Evolutionary conservation across 2,329 filamentous ascomycete genomes (phyloP), one percentile per base, ranked within the genome.

Genomic region (Apiospora rasikravindrae): DNA sequence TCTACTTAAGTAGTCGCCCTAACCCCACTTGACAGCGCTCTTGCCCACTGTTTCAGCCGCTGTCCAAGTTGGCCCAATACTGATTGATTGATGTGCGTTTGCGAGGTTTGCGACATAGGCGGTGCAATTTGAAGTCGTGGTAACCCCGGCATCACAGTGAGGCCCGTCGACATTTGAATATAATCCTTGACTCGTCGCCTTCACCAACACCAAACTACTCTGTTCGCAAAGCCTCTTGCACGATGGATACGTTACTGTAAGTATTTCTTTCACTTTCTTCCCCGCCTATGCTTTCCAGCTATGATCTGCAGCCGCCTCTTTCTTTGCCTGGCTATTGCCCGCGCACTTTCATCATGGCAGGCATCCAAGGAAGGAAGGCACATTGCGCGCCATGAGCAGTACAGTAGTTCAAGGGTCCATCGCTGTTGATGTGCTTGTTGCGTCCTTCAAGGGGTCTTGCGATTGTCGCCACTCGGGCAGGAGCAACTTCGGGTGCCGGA

Each of bases 171-270:
- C 57, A 19, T n/a, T 40, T 40, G 19, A 40, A 40, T 64, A 8
- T 33, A 64, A 64, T 10, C 33, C 57, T 64, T 40, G 57, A 64
- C 10, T 40, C 33, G 57, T 40, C 33, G 57, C 57, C 57, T 64
- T 40, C 4, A 14, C 37, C 33, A 16, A 64, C 8, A 19, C 57
- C 57, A 24, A n/a, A 22, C 40, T 40, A 14, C 57, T 40, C 57
- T 40, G 11, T 64, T 64, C 57, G 67, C 33, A 37, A 26, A 69
- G 10, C 26, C 26, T 51, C 68, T 69, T 51, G 68, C 68, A 37
- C 57, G 8, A 69, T 69, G 68, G 68, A 69, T 29, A 69, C 68
- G 33, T 40, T 69, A 37, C 68, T 69, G 68, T 69, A 26, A 69
- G 68, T 57, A 37, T 22, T 40, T 33, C 8, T 40, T 37, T 61